Base-by-base conservation (phyloP, 202 grass and related monocot species). In the Dendrocalamus latiflorus region DNA sequence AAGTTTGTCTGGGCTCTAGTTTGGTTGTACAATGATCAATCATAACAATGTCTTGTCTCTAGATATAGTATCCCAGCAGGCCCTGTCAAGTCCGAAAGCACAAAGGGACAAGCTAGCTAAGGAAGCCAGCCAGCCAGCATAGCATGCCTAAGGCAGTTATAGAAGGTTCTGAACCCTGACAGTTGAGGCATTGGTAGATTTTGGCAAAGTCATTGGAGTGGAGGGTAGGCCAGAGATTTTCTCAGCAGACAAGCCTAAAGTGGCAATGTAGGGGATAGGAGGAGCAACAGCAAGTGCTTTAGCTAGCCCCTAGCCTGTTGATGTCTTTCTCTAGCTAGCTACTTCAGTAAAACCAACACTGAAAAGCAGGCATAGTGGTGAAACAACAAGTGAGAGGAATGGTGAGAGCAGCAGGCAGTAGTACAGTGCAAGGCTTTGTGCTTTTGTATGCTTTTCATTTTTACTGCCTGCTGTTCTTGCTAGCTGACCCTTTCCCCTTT, bases 81-180 rank as follows among this genome's bases (percentile, higher is more conserved):
- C 37, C 22, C 57, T 71, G 75, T 56, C 54, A 79, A 64, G 84
- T 72, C 74, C 82, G 74, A 88, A 90, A 90, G 88, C 68, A 86
- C 66, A 84, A 90, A 93, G 85, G 54, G 82, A 71, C 84, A 85
- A 76, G 83, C 58, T 61, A 61, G 25, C 58, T 28, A 15, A 14
- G 22, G 70, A 68, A 67, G 65, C 77, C 44, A 41, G 61, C 44
- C 63, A 57, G 12, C 49, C 71, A 77, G 9, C 47, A 37, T 26
- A 42, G 70, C 80, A 90, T 78, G 79, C 38, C 85, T 57, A 90
- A 93, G 85, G 82, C 85, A 88, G 91, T 59, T 49, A 90, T 73
- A 47, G 91, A 93, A 93, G 91, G 78, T 93, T 93, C 88, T 86
- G 72, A 71, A 42, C 57, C 56, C 90, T 86, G 79, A 86, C 64